Base-by-base conservation (phyloP, 768 basidiomycete genomes). In the Suillus subaureus region DNA sequence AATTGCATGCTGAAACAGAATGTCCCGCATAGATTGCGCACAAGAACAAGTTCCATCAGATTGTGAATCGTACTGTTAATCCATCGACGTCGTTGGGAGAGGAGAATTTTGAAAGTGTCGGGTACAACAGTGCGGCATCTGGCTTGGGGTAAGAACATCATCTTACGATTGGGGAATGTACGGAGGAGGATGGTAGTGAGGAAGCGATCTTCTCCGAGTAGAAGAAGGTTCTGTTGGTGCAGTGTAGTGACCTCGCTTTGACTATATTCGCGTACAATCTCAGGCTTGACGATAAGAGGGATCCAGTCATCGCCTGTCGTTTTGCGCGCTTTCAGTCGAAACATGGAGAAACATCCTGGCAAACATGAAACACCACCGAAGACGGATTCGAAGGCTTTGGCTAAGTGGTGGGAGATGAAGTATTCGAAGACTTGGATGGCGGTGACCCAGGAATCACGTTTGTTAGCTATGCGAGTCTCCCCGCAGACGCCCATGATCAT, bases 1-100 rank as follows among this genome's bases (percentile, higher is more conserved):
- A 99, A 99, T 76, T 99, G 97, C 96, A 98, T 99, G 79, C 95
- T 97, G 81, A 99, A 98, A 83, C 97, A 99, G 79, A 99, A 99
- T 37, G 97, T 99, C 42, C 97, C 97, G 78, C 97, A 99, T 18
- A 98, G 85, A 74, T 99, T 95, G 69, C 93, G 93, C 47, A 99
- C 97, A 67, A 94, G 88, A 42, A 98, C 94, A 45, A 99, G 90
- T 77, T 99, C 97, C 96, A 99, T 98, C 61, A 99, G 88, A 77
- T 99, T 99, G 82, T 99, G 97, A 61, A 99, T 93, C 0, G 97
- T 99, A 18, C 97, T 98, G 78, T 99, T 99, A 81, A 99, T 99
- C 97, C 97, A 99, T 64, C 97, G 90, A 23, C 97, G 90, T 39
- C 97, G 94, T 75, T 99, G 97, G 1, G 97, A 99, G 23, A 99